Conservation (phyloP, 257 asterid species). For the Solanum stenotomum region DNA sequence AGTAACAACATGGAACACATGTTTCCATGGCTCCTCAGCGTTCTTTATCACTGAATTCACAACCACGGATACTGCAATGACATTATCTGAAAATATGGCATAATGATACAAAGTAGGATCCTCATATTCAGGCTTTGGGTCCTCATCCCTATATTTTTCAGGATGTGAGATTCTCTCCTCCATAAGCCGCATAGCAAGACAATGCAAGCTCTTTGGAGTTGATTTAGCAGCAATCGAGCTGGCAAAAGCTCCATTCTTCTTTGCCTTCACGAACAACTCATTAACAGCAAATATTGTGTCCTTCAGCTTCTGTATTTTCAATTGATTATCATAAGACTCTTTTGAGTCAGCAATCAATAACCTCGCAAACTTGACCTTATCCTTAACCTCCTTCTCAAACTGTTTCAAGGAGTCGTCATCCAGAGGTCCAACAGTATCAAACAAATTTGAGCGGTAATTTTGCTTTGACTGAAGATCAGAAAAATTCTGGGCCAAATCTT, state of each 20-base stretch:
- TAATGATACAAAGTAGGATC: slow-evolving; percentile 88
- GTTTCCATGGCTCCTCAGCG: slow-evolving; percentile 89
- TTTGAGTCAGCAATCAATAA: slow-evolving; percentile 73
- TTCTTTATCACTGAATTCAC: slow-evolving; percentile 78
- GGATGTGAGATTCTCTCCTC: slow-evolving; percentile 97
- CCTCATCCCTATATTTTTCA: slow-evolving; percentile 70
- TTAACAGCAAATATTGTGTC: slow-evolving; percentile 89
- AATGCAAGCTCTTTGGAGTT: slow-evolving; percentile 97
- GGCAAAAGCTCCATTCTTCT: slow-evolving; percentile 82
- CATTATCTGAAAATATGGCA: slow-evolving; percentile 87
- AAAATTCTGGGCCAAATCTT: slow-evolving; percentile 72
- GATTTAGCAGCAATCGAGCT: slow-evolving; percentile 84
- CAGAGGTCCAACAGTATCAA: slow-evolving; percentile 66
- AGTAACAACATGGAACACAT: slow-evolving; percentile 81
- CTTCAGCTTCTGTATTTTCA: slow-evolving; percentile 89
- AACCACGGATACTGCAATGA: slow-evolving; percentile 86
- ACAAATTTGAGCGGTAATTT: slow-evolving; percentile 49
- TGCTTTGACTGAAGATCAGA: slow-evolving; percentile 61
- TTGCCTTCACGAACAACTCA: slow-evolving; percentile 87
- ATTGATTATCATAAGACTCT: slow-evolving; percentile 91
- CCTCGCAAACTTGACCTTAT: slow-evolving; percentile 81
- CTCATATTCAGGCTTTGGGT: slow-evolving; percentile 66
- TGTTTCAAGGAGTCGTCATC: slow-evolving; percentile 92
- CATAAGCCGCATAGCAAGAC: slow-evolving; percentile 94
- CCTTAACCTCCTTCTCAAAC: slow-evolving; percentile 96